Conservation (phyloP, 2,329 filamentous ascomycete species). For the Eutypa lata region DNA sequence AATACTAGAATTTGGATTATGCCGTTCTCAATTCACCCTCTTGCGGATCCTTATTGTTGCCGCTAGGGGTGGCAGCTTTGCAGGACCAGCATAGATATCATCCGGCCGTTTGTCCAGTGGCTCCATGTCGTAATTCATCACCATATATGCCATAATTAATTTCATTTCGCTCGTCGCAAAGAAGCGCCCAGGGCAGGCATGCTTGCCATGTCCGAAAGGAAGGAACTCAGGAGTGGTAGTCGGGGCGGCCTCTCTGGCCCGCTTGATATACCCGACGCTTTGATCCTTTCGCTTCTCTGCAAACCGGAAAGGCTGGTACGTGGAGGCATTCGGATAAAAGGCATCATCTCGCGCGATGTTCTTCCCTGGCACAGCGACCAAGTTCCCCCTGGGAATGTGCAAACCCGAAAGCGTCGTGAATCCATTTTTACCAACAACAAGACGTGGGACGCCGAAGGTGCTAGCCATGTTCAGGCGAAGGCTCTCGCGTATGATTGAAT, state of each 20-base stretch:
- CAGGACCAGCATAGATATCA: slow-evolving; percentile 5
- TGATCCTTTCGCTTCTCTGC: slow-evolving; percentile 17
- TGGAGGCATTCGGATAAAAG: slow-evolving; percentile 17
- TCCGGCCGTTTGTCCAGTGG: neutral
- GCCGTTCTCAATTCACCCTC: neutral
- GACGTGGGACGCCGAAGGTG: slow-evolving; percentile 19
- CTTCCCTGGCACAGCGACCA: slow-evolving; percentile 23
- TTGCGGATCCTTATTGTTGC: neutral
- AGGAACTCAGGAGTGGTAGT: slow-evolving; percentile 30
- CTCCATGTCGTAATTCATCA: slow-evolving; percentile 10
- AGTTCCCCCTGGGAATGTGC: slow-evolving; percentile 24
- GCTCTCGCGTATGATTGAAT: slow-evolving; percentile 37
- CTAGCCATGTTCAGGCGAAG: slow-evolving; percentile 28
- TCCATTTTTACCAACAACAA: slow-evolving; percentile 19
- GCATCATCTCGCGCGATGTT: slow-evolving; percentile 19
- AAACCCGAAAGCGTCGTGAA: slow-evolving; percentile 31
- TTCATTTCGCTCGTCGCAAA: slow-evolving; percentile 37
- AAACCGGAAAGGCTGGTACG: slow-evolving; percentile 27
- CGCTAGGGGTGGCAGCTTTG: neutral
- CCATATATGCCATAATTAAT: slow-evolving; percentile 17
- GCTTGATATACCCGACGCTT: slow-evolving; percentile 18
- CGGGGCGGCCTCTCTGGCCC: slow-evolving; percentile 27
- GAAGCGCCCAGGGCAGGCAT: slow-evolving; percentile 38
- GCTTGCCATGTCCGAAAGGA: slow-evolving; percentile 37
- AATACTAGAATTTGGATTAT: no score